Evolutionary conservation across 805 yeast species (phyloP).

Genomic region (Ogataea haglerorum): DNA sequence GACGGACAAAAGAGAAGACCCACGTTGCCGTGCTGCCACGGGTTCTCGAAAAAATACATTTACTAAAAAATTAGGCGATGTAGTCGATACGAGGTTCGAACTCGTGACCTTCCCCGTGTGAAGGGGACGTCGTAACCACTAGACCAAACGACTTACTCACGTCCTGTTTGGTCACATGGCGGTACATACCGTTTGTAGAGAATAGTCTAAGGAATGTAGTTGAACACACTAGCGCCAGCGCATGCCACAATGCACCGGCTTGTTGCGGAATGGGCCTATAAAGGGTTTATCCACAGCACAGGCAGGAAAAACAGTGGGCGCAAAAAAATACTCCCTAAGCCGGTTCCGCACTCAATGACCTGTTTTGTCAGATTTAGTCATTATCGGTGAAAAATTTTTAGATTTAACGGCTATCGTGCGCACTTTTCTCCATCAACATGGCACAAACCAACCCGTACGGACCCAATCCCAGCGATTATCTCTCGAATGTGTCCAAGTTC

Average conservation of each 20-base stretch:
- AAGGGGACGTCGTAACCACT: conserved; percentile 41
- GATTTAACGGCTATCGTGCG: conserved; percentile 4
- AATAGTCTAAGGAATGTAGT: neutral
- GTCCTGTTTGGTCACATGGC: neutral
- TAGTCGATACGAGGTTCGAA: conserved; percentile 40
- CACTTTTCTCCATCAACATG: conserved; percentile 4
- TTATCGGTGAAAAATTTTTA: conserved; percentile 19
- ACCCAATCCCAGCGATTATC: conserved; percentile 88
- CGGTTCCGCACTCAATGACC: neutral
- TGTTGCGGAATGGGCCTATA: no score
- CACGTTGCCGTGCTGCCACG: no score
- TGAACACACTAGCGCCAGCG: neutral
- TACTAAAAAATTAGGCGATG: conserved; percentile 14
- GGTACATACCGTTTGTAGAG: neutral
- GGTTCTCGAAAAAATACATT: neutral
- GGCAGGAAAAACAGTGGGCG: no score
- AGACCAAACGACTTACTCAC: conserved; percentile 36
- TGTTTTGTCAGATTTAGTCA: conserved; percentile 2
- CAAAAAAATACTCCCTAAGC: neutral
- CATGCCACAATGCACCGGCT: no score
- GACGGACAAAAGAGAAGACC: no score
- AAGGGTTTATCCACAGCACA: no score
- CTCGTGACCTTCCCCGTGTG: conserved; percentile 42
- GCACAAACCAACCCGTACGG: conserved; percentile 76
- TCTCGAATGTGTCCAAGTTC: conserved; percentile 85